Conservation (phyloP, 306 rosid species). For the Trifolium dubium region DNA sequence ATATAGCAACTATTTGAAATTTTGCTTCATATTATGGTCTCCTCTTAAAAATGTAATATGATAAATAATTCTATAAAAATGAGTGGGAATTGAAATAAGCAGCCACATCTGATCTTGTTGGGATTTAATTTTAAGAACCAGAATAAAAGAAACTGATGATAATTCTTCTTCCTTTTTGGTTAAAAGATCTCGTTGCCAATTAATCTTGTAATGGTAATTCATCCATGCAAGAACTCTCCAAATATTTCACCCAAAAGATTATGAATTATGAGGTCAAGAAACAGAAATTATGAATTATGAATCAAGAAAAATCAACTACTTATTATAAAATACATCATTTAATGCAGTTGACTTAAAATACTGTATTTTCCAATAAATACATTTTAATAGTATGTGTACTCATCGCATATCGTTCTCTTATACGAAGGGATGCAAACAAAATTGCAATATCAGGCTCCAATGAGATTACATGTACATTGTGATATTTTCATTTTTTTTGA, state of each 20-base stretch:
- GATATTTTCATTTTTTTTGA: not conserved
- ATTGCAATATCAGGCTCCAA: not conserved
- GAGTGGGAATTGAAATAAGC: not conserved
- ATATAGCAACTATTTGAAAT: not conserved
- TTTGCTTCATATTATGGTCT: not conserved
- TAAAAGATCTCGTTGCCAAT: conserved; percentile 5
- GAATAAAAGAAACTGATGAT: not conserved
- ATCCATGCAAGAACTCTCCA: conserved; percentile 3
- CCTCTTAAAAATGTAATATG: not conserved
- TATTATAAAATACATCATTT: not conserved
- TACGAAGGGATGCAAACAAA: no score
- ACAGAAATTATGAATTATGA: not conserved
- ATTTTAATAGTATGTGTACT: not conserved
- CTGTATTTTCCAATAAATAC: not conserved
- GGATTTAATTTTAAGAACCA: not conserved
- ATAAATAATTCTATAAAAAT: not conserved
- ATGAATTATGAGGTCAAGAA: not conserved
- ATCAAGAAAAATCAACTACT: conserved; percentile 2
- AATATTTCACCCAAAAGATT: conserved; percentile 8
- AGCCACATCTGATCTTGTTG: not conserved
- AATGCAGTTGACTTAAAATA: not conserved
- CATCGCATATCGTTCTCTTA: not conserved
- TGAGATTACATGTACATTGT: not conserved
- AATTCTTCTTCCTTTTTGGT: not conserved
- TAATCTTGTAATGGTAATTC: conserved; percentile 6